Base-by-base conservation (phyloP, 2,329 filamentous ascomycete species). In the Endocalyx cinctus region DNA sequence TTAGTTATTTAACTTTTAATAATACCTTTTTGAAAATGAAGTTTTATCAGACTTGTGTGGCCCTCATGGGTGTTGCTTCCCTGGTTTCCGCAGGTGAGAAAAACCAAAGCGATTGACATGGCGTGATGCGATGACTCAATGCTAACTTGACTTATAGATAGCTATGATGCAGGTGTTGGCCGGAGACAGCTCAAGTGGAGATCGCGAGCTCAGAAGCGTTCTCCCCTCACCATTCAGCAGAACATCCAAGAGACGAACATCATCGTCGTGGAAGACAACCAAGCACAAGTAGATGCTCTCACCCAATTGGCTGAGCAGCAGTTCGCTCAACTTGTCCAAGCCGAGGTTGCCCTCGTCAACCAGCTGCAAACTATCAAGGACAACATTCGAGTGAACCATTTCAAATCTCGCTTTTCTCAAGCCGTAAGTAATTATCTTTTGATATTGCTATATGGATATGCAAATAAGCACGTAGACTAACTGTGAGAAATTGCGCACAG, bases 311-410 rank as follows among this genome's bases (percentile, higher is more conserved):
- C 57, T 10, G 62, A 65, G 47, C 51, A 54, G 30, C 47, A 64
- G 36, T 58, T 65, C 29, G 54, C 57, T 12, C 54, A 54, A 22
- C 52, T 62, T 10, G 46, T 64, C 5, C 55, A 64, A 38, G 52
- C 58, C 1, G 51, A 64, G 38, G 37, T 63, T 15, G 55, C 57
- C 8, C 47, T 64, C 13, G 44, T 57, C 23, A 55, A 54, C 6
- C 56, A 62, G 39, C 48, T 64, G 25, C 54, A 64, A 40, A 55
- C 52, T 15, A 58, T 65, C 48, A 64, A 64, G 55, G 59, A 64
- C 39, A 64, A 63, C 41, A 64, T 63, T 39, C 57, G 61, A 8
- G 35, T 63, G 27, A 66, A 64, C 43, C 56, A 58, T 38, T 62
- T 66, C 46, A 53, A 53, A 41, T 46, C 55, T 7, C 53, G 55